A percentile compares a stretch with the other conserved stretches of the same genome.
phyloP scores from a whole-genome alignment of 129 eudicot species.

The Pulicaria dysenterica region DNA sequence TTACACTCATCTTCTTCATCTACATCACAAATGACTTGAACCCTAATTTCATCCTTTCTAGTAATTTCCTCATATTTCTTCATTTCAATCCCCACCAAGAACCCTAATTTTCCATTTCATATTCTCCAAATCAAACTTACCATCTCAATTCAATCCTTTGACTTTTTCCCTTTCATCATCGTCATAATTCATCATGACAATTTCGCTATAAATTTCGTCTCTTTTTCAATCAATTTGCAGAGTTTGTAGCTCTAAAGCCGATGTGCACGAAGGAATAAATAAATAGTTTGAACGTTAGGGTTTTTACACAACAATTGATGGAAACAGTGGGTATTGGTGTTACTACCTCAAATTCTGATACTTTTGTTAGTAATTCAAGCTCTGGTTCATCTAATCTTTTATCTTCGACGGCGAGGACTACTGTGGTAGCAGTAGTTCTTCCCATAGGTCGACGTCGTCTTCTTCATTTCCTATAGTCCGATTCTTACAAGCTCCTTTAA shows the following conservation, averaged over 20 bases:
- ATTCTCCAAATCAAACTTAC: background rate
- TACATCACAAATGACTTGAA: too few species aligned
- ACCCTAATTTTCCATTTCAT: background rate
- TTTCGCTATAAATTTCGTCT: background rate
- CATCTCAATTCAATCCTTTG: constrained; percentile 24
- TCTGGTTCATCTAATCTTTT: constrained; percentile 17
- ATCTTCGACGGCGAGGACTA: background rate
- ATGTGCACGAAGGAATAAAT: background rate
- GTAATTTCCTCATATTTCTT: background rate
- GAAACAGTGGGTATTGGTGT: constrained; percentile 33
- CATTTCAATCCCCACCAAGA: constrained; percentile 3
- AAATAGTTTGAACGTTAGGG: constrained; percentile 18
- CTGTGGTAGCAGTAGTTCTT: too few species aligned
- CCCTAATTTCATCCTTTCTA: background rate
- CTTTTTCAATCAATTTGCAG: constrained; percentile 5
- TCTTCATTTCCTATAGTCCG: constrained; percentile 42
- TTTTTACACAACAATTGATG: constrained; percentile 15
- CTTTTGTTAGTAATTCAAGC: constrained; percentile 16
- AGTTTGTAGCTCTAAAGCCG: constrained; percentile 7
- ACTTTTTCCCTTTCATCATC: constrained; percentile 2
- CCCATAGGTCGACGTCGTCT: background rate
- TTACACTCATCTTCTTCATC: too few species aligned
- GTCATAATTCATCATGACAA: background rate
- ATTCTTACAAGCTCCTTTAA: constrained; percentile 60
- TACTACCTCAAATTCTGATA: constrained; percentile 30